Conservation (phyloP, 2,329 filamentous ascomycete species). For the Acephala macrosclerotiorum region DNA sequence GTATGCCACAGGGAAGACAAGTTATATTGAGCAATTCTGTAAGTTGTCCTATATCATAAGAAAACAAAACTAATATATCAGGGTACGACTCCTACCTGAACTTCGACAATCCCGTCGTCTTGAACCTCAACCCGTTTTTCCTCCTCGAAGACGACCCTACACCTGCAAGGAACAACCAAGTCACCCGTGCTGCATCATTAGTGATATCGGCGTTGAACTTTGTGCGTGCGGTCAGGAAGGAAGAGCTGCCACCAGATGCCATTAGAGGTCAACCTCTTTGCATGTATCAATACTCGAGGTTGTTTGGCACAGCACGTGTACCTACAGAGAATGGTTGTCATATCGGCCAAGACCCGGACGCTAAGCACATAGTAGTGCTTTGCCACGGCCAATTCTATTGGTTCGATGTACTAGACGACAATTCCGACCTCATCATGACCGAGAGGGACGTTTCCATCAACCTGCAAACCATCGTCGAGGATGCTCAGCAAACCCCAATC, state of each 20-base stretch:
- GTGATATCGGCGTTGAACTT: constrained; percentile 91
- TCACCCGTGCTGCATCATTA: constrained; percentile 90
- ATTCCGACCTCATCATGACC: constrained; percentile 95
- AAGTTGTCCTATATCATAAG: constrained; percentile 49
- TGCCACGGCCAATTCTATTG: constrained; percentile 98
- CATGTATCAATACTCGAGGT: constrained; percentile 97
- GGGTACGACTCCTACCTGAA: constrained; percentile 99
- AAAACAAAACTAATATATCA: constrained; percentile 47
- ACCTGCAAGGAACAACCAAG: constrained; percentile 93
- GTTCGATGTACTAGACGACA: constrained; percentile 97
- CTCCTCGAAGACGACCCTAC: constrained; percentile 97
- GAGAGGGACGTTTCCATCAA: constrained; percentile 94
- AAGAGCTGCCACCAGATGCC: constrained; percentile 90
- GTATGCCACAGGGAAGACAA: constrained; percentile 89
- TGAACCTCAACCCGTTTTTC: constrained; percentile 98
- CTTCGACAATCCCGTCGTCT: constrained; percentile 95
- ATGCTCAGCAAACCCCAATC: constrained; percentile 87
- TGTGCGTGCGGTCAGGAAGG: constrained; percentile 88
- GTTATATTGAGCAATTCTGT: constrained; percentile 99
- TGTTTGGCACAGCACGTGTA: constrained; percentile 94
- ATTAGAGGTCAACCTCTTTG: constrained; percentile 85
- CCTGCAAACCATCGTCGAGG: constrained; percentile 88
- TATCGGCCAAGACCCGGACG: constrained; percentile 92
- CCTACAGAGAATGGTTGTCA: constrained; percentile 95
- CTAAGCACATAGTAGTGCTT: constrained; percentile 91